phyloP scores from a whole-genome alignment of 495 filamentous ascomycete species.

The Hyaloscypha hepaticicola region DNA sequence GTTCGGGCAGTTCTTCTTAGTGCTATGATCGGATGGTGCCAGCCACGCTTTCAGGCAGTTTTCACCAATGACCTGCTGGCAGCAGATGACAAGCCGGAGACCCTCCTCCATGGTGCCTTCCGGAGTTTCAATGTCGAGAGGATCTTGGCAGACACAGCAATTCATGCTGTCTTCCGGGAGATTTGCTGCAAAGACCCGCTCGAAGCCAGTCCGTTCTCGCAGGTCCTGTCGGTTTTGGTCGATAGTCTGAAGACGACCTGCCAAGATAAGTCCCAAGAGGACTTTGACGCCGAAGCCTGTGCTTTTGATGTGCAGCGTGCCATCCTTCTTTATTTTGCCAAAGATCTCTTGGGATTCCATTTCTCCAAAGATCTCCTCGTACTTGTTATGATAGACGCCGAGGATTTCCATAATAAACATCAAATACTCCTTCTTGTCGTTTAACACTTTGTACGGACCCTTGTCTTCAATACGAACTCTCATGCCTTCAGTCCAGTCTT shows the following conservation, averaged over 20 bases:
- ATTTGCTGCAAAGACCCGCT: neutral
- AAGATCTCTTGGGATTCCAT: constrained; percentile 21
- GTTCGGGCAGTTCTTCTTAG: constrained; percentile 9
- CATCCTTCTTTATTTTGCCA: constrained; percentile 13
- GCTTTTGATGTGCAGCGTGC: constrained; percentile 4
- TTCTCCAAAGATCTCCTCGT: constrained; percentile 13
- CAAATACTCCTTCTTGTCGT: constrained; percentile 3
- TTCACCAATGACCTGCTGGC: constrained; percentile 15
- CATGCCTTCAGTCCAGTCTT: constrained; percentile 10
- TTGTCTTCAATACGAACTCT: neutral
- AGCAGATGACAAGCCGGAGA: constrained; percentile 19
- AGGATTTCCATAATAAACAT: constrained; percentile 15
- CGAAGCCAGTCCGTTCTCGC: constrained; percentile 6
- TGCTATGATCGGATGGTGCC: neutral
- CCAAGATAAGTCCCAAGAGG: constrained; percentile 23
- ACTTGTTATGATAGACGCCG: neutral
- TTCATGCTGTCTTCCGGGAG: constrained; percentile 3
- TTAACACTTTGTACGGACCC: neutral
- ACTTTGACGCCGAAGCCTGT: constrained; percentile 25
- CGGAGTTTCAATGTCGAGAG: neutral
- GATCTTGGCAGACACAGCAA: constrained; percentile 20
- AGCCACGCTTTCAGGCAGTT: constrained; percentile 19
- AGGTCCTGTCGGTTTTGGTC: neutral
- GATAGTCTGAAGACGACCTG: constrained; percentile 21
- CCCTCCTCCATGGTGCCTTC: constrained; percentile 14